Evolutionary conservation across 495 filamentous ascomycete species (phyloP).

Genomic region (Penicillium pancosmium): DNA sequence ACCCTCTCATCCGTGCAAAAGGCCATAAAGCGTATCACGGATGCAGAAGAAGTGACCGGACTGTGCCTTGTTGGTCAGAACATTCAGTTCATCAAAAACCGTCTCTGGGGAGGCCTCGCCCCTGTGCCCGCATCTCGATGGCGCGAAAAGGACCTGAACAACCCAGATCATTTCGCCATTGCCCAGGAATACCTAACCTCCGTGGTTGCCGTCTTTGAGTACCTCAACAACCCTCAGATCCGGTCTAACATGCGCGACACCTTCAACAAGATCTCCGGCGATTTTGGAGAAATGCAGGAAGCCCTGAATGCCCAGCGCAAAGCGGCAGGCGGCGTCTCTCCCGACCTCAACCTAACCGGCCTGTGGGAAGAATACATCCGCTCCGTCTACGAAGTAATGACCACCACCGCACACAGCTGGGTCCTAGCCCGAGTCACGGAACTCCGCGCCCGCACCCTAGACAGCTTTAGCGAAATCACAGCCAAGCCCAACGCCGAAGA

Average conservation of each 20-base stretch:
- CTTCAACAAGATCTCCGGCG: constrained; percentile 30
- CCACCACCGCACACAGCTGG: constrained; percentile 29
- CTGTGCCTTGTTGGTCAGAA: constrained; percentile 27
- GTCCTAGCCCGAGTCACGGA: constrained; percentile 16
- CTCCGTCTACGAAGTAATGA: constrained; percentile 26
- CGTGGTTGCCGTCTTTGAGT: constrained; percentile 29
- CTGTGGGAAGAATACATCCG: constrained; percentile 32
- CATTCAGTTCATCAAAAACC: constrained; percentile 25
- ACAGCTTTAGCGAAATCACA: not conserved
- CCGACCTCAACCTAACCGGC: constrained; percentile 14
- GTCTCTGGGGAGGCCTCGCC: constrained; percentile 33
- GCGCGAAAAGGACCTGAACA: constrained; percentile 31
- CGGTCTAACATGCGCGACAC: constrained; percentile 25
- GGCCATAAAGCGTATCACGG: constrained; percentile 19
- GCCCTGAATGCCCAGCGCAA: constrained; percentile 13
- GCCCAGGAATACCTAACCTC: not conserved
- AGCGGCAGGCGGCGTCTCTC: not conserved
- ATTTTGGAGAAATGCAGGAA: constrained; percentile 23
- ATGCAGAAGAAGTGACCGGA: constrained; percentile 8
- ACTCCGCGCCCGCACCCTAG: not conserved
- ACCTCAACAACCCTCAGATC: constrained; percentile 25
- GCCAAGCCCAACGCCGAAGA: not conserved
- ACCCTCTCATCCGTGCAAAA: not conserved
- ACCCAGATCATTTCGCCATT: not conserved
- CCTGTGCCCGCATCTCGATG: constrained; percentile 34